phyloP scores from a whole-genome alignment of 129 eudicot genomes.

The Sambucus nigra region DNA sequence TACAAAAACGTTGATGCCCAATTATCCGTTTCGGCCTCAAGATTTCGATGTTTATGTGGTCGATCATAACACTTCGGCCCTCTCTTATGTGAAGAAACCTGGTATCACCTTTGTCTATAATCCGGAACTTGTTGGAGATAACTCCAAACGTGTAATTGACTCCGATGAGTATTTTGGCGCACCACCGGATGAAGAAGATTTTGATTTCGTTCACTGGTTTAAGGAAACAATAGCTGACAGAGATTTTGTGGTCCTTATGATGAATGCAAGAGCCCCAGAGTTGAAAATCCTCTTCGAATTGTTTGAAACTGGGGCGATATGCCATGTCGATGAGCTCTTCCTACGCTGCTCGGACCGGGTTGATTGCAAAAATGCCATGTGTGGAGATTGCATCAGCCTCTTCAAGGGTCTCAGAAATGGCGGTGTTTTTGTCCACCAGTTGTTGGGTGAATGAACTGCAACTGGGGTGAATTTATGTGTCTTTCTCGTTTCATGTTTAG shows the following conservation, averaged over 20 bases:
- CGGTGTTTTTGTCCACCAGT: constrained; percentile 71
- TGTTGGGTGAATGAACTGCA: constrained; percentile 35
- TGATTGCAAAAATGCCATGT: constrained; percentile 26
- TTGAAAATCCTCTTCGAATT: constrained; percentile 52
- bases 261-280: constrained; percentile 54
- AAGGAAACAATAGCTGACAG: constrained; percentile 40
- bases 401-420: constrained; percentile 43
- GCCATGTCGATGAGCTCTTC: constrained; percentile 78
- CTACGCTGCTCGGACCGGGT: constrained; percentile 40
- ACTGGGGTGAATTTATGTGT: background rate
- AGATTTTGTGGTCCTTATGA: constrained; percentile 70
- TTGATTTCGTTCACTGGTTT: constrained; percentile 72
- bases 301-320: constrained; percentile 60
- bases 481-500: constrained; percentile 12
- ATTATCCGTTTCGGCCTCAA: constrained; percentile 35
- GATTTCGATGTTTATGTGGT: constrained; percentile 54
- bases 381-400: constrained; percentile 48
- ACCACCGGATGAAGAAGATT: constrained; percentile 56
- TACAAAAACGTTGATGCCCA: constrained; percentile 24
- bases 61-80: constrained; percentile 65
- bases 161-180: constrained; percentile 42
- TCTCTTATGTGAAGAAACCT: constrained; percentile 61
- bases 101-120: constrained; percentile 79
- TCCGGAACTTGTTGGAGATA: constrained; percentile 53
- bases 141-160: constrained; percentile 24